Evolutionary conservation across 1,284 basidiomycete genomes (phyloP).

Genomic region (Papiliotrema flavescens): DNA sequence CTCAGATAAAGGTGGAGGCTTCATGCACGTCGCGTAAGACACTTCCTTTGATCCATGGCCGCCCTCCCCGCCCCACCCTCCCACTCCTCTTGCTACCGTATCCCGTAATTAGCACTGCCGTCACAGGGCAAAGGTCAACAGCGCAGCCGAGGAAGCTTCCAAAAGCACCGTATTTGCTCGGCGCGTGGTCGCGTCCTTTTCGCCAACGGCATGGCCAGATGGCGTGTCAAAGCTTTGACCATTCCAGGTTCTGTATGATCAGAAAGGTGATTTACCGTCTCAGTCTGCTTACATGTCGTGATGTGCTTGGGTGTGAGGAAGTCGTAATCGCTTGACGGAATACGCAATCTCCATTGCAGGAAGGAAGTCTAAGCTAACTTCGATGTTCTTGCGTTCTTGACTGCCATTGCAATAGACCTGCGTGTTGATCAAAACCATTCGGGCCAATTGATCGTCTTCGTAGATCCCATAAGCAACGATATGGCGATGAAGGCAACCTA

Average conservation of each 20-base stretch:
- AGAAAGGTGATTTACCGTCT: too few species aligned
- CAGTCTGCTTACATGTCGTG: slow-evolving; percentile 16
- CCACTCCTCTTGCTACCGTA: too few species aligned
- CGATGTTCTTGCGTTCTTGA: neutral
- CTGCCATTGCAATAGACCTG: slow-evolving; percentile 6
- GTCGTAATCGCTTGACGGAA: slow-evolving; percentile 9
- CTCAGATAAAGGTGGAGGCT: too few species aligned
- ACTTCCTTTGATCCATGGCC: too few species aligned
- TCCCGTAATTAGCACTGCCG: too few species aligned
- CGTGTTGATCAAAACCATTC: slow-evolving; percentile 59
- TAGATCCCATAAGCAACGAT: slow-evolving; percentile 63
- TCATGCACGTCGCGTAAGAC: too few species aligned
- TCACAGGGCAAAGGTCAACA: too few species aligned
- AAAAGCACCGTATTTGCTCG: too few species aligned
- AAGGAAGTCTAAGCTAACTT: neutral
- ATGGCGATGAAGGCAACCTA: slow-evolving; percentile 53
- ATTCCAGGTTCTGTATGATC: slow-evolving; percentile 16
- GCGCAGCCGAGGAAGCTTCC: too few species aligned
- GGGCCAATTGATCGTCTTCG: slow-evolving; percentile 52
- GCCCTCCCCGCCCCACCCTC: too few species aligned
- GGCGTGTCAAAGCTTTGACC: slow-evolving; percentile 10
- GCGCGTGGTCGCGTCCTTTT: too few species aligned
- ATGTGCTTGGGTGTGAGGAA: slow-evolving; percentile 11
- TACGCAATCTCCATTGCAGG: neutral
- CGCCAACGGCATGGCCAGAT: too few species aligned